A percentile compares a stretch with the other conserved stretches of the same genome.
These are phyloP conservation scores for Adansonia digitata DNA, from an alignment of 345 rosid species.

Conservation along the genomic window DNA sequence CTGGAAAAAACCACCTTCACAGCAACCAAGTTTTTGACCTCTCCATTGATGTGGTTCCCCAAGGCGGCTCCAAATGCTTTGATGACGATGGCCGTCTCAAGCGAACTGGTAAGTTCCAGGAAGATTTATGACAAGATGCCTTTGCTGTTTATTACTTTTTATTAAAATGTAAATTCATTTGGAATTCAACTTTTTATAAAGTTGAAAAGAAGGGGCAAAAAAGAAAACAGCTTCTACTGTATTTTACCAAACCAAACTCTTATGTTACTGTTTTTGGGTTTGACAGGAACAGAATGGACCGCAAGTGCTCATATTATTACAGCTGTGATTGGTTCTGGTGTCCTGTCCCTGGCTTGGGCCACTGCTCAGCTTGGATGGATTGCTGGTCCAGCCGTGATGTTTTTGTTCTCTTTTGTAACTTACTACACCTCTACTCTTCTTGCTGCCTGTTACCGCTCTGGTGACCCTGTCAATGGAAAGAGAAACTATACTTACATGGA, in stretches of 20 bases:
- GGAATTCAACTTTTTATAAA: neutral
- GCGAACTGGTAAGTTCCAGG: constrained; percentile 51
- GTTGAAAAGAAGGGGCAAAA: neutral
- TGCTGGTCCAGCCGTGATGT: constrained; percentile 37
- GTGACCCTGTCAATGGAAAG: constrained; percentile 40
- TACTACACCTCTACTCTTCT: constrained; percentile 50
- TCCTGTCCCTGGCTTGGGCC: constrained; percentile 47
- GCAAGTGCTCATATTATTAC: constrained; percentile 50
- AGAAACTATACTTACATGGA: constrained; percentile 62
- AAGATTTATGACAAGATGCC: neutral
- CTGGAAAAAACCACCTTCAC: constrained; percentile 17
- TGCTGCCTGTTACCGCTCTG: constrained; percentile 48
- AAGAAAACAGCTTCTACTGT: neutral
- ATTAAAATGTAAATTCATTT: neutral
- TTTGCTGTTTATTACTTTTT: neutral
- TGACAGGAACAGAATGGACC: constrained; percentile 36
- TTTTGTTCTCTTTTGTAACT: constrained; percentile 39
- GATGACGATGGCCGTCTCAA: constrained; percentile 76
- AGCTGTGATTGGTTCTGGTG: constrained; percentile 48
- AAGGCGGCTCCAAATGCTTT: constrained; percentile 49
- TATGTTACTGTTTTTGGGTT: neutral
- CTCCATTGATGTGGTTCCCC: constrained; percentile 34
- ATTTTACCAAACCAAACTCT: neutral
- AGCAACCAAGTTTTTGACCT: constrained; percentile 27
- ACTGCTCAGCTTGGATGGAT: constrained; percentile 52